Evolutionary conservation across 306 rosid species (phyloP), one percentile per base, ranked within the genome.

Genomic region (Casuarina cunninghamiana): DNA sequence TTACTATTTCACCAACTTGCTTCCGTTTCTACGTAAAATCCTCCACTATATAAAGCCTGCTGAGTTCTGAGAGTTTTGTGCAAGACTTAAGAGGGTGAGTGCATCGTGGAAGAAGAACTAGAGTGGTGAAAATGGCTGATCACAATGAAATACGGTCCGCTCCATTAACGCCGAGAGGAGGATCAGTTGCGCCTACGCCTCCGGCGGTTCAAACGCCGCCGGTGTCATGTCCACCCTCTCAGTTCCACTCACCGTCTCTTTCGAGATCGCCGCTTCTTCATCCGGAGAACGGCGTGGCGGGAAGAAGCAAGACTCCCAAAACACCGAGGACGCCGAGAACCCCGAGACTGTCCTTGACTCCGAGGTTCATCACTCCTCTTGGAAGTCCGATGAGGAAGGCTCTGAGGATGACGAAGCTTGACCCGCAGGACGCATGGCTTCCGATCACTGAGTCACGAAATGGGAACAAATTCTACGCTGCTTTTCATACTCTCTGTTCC

Each of bases 141-240:
- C 77, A 78, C 2, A 84, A 86, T 16, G 94, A 91, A 75, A 89
- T 89, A 2, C 78, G 79, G 68, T 89, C 94, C 1, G 93, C 93
- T 75, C 97, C 97, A 19, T 71, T 91, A 55, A 91, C 96, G 5
- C 96, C 96, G 0, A 75, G 79, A 63, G 77, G 75, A 19, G 76
- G 54, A 58, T 83, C 89, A 53, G 82, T 65, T 2, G 43, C 55
- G 69, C 79, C 84, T 4, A 87, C 90, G 57, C 84, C 76, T 6
- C 35, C 88, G 0, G 39, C 38, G 2, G 79, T 74, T 44, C 45
- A 72, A 35, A 71, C 88, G 1, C 88, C 90, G 15, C 75, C 86
- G 0, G 83, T 87, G 35, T 86, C 94, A 1, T 89, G 94, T 77
- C 97, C 97, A 3, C 97, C 97, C 0, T 91, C 94, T 63, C 88